These are phyloP conservation scores for Trichosporon sp. DNA, from an alignment of 1,284 basidiomycete genomes.

Conservation along the genomic window DNA sequence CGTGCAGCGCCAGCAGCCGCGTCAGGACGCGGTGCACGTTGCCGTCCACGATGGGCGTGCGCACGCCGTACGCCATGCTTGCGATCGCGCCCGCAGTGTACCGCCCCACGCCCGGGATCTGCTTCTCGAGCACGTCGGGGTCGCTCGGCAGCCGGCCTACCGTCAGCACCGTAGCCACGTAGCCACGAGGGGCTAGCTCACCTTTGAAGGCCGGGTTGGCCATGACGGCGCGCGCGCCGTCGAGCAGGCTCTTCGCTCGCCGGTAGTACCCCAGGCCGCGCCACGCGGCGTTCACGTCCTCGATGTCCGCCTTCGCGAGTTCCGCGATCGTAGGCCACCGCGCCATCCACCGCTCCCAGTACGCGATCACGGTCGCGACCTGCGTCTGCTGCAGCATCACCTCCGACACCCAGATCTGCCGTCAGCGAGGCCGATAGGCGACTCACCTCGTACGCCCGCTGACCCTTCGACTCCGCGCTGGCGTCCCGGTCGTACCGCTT, in stretches of 20 bases:
- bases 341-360: slow-evolving; percentile 79
- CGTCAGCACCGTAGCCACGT: no score
- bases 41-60: slow-evolving; percentile 80
- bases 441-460: slow-evolving; percentile 48
- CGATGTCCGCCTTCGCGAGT: slow-evolving; percentile 71
- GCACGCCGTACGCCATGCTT: slow-evolving; percentile 81
- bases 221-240: slow-evolving; percentile 71
- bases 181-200: slow-evolving; percentile 11
- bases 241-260: slow-evolving; percentile 71
- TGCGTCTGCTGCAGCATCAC: slow-evolving; percentile 98
- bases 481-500: slow-evolving; percentile 34
- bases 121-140: slow-evolving; percentile 72
- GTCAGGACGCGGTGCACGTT: slow-evolving; percentile 81
- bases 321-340: slow-evolving; percentile 76
- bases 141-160: slow-evolving; percentile 64
- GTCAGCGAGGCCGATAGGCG: background rate
- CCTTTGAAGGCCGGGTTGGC: slow-evolving; percentile 54
- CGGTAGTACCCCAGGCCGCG: slow-evolving; percentile 85
- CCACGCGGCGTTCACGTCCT: slow-evolving; percentile 81
- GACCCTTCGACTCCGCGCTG: slow-evolving; percentile 39
- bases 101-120: slow-evolving; percentile 83
- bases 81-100: slow-evolving; percentile 80
- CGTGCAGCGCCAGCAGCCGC: slow-evolving; percentile 73
- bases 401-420: slow-evolving; percentile 60
- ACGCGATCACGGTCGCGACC: slow-evolving; percentile 75